A percentile compares a stretch with the other conserved stretches of the same genome.
These are phyloP conservation scores for Meira miltonrushii DNA, from an alignment of 1,284 basidiomycete species.

Conservation along the genomic window DNA sequence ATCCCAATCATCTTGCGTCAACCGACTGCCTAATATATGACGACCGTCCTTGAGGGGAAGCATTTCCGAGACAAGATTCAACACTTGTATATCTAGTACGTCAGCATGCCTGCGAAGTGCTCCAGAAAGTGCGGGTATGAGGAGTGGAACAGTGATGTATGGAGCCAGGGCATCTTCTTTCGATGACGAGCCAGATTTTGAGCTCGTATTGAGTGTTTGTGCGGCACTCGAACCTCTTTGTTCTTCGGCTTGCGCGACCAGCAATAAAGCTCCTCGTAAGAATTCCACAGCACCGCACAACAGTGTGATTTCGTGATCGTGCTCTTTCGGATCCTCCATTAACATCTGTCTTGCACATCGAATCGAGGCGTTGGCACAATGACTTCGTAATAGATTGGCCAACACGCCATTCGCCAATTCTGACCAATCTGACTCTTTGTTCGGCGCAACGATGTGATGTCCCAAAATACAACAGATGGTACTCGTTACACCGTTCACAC, in stretches of 20 bases:
- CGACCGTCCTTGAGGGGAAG: constrained; percentile 18
- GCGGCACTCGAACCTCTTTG: constrained; percentile 16
- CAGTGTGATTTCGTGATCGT: constrained; percentile 25
- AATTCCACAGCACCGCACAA: constrained; percentile 44
- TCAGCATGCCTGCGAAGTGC: constrained; percentile 41
- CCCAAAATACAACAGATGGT: constrained; percentile 45
- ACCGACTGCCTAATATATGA: constrained; percentile 12
- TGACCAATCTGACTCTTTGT: constrained; percentile 16
- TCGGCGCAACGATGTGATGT: constrained; percentile 15
- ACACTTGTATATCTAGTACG: constrained; percentile 36
- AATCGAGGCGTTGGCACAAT: constrained; percentile 44
- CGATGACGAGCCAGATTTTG: constrained; percentile 1
- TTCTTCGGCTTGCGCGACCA: constrained; percentile 20
- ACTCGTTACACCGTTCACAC: constrained; percentile 30
- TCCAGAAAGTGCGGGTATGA: constrained; percentile 39
- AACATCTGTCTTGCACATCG: constrained; percentile 34
- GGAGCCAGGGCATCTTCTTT: constrained; percentile 36
- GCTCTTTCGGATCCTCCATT: not conserved
- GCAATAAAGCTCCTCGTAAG: constrained; percentile 32
- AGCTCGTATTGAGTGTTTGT: constrained; percentile 5
- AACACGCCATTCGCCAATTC: constrained; percentile 28
- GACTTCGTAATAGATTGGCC: constrained; percentile 43
- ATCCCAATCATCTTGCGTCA: constrained; percentile 38
- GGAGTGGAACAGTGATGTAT: constrained; percentile 31
- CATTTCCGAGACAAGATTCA: constrained; percentile 40